A percentile compares a stretch with the other conserved stretches of the same genome.
Conservation (phyloP, 108 stramenopile species). For the Cylindrotheca fusiformis region DNA sequence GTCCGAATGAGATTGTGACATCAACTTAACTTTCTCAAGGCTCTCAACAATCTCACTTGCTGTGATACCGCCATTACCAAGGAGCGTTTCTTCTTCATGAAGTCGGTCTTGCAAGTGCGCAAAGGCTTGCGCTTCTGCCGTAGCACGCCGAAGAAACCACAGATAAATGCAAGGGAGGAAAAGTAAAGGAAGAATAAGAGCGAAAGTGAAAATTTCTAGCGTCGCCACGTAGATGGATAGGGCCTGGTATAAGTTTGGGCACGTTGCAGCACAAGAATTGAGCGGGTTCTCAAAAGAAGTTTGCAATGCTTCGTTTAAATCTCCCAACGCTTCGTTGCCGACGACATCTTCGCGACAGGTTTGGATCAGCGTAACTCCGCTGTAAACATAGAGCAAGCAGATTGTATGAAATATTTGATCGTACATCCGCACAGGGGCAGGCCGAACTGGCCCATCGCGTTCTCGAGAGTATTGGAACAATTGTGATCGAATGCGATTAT, state of each 20-base stretch:
- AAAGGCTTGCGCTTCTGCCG: conserved; percentile 42
- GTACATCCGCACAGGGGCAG: conserved; percentile 49
- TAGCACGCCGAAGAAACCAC: conserved; percentile 54
- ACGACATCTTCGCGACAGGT: conserved; percentile 45
- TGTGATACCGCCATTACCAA: conserved; percentile 31
- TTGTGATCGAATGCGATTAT: conserved; percentile 38
- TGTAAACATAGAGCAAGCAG: conserved; percentile 53
- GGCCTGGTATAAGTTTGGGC: conserved; percentile 51
- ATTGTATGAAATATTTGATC: conserved; percentile 64
- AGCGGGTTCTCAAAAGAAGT: conserved; percentile 9
- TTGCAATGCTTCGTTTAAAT: not conserved
- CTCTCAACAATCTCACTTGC: conserved; percentile 45
- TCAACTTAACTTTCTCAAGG: conserved; percentile 45
- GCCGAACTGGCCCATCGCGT: conserved; percentile 59
- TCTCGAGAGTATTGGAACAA: conserved; percentile 55
- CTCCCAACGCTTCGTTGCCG: conserved; percentile 10
- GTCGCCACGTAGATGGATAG: conserved; percentile 41
- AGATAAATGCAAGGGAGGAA: conserved; percentile 70
- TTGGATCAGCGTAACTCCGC: conserved; percentile 54
- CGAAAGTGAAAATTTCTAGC: conserved; percentile 53
- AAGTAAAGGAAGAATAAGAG: conserved; percentile 59
- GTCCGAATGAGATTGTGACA: conserved; percentile 5
- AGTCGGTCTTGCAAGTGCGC: conserved; percentile 45
- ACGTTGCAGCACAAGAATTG: conserved; percentile 51
- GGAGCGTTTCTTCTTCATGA: conserved; percentile 44